These are phyloP conservation scores for Volvariella surrecta DNA, from an alignment of 1,284 basidiomycete species.

Conservation along the genomic window DNA sequence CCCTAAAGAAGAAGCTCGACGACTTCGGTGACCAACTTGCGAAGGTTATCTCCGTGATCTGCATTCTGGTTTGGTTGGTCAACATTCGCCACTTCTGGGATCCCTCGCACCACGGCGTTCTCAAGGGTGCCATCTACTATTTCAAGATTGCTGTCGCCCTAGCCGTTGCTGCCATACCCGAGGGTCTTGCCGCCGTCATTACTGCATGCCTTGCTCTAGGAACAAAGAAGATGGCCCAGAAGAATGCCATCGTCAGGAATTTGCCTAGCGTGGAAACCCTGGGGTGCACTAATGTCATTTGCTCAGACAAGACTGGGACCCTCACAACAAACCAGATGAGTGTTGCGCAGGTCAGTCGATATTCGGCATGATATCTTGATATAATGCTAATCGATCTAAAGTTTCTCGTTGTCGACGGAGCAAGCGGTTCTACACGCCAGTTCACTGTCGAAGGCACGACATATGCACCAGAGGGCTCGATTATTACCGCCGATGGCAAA, in stretches of 20 bases:
- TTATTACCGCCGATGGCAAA: slow-evolving; percentile 61
- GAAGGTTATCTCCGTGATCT: slow-evolving; percentile 94
- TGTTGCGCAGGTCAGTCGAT: slow-evolving; percentile 62
- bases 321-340: slow-evolving; percentile 97
- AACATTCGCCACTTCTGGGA: slow-evolving; percentile 93
- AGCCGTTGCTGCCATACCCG: slow-evolving; percentile 93
- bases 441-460: slow-evolving; percentile 85
- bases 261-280: slow-evolving; percentile 95
- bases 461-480: slow-evolving; percentile 74
- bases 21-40: slow-evolving; percentile 95
- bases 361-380: slow-evolving; percentile 36
- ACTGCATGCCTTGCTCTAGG: slow-evolving; percentile 95
- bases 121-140: slow-evolving; percentile 94
- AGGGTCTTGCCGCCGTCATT: slow-evolving; percentile 92
- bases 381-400: slow-evolving; percentile 21
- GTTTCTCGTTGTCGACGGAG: slow-evolving; percentile 69
- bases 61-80: slow-evolving; percentile 92
- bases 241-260: slow-evolving; percentile 93
- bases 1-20: slow-evolving; percentile 90
- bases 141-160: slow-evolving; percentile 97
- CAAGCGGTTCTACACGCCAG: slow-evolving; percentile 48
- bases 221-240: slow-evolving; percentile 97
- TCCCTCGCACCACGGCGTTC: slow-evolving; percentile 78
- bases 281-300: slow-evolving; percentile 94
- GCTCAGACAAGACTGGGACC: slow-evolving; percentile 96